A percentile compares a stretch with the other conserved stretches of the same genome.
These are phyloP conservation scores for Ceriops zippeliana DNA, from an alignment of 345 rosid species.

Conservation along the genomic window DNA sequence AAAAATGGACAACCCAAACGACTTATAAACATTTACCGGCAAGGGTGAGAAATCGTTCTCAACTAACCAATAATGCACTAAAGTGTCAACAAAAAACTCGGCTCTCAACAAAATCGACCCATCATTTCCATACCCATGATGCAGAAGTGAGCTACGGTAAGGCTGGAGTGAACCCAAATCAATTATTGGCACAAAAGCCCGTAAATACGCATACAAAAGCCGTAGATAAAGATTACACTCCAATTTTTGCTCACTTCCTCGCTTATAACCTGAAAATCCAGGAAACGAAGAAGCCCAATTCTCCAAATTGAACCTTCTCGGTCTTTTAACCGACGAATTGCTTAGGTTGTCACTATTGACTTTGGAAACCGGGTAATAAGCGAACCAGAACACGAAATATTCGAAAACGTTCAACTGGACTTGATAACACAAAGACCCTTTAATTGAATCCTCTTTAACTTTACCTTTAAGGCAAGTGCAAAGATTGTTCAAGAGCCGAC, in stretches of 20 bases:
- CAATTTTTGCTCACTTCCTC: constrained; percentile 45
- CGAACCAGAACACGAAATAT: constrained; percentile 89
- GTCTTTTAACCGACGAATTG: constrained; percentile 35
- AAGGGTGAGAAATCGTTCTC: constrained; percentile 88
- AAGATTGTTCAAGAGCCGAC: constrained; percentile 41
- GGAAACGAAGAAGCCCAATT: constrained; percentile 61
- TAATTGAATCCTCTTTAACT: constrained; percentile 49
- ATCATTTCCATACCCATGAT: constrained; percentile 57
- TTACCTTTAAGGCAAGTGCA: constrained; percentile 64
- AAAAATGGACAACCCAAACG: constrained; percentile 58
- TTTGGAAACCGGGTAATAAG: constrained; percentile 80
- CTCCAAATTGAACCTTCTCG: constrained; percentile 49
- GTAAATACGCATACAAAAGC: constrained; percentile 70
- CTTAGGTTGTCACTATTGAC: constrained; percentile 49
- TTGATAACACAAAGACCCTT: constrained; percentile 45
- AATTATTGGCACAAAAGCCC: constrained; percentile 66
- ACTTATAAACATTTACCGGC: constrained; percentile 47
- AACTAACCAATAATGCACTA: constrained; percentile 83
- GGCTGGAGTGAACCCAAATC: constrained; percentile 65
- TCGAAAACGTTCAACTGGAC: constrained; percentile 73
- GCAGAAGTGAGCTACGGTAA: constrained; percentile 72
- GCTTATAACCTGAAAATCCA: constrained; percentile 53
- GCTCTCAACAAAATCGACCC: constrained; percentile 52
- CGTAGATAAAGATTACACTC: constrained; percentile 61
- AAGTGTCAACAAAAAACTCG: constrained; percentile 66